Evolutionary conservation across 441 rosid species (phyloP), one percentile per base, ranked within the genome.

Genomic region (Populus hybrid): DNA sequence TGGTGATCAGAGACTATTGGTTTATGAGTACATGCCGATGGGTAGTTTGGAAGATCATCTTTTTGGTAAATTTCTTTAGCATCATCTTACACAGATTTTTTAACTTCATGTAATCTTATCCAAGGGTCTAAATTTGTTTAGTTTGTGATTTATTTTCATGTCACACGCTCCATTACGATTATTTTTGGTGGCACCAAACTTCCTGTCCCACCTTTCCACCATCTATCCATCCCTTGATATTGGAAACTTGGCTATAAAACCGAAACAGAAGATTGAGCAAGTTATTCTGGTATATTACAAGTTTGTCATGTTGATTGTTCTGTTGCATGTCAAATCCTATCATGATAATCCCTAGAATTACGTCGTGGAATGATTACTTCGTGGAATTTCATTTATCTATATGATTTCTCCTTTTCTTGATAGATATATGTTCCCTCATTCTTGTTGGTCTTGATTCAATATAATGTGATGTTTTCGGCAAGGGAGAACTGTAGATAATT

Each of bases 21-120:
- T 95, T 80, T 95, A 95, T 28, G 97, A 95, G 76, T 95, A 90
- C 82, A 91, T 95, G 99, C 85, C 94, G 18, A 86, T 84, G 95
- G 99, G 99, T 21, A 90, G 97, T 77, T 79, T 95, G 87, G 98
- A 95, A 90, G 89, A 92, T 83, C 99, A 94, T 87, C 93, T 95
- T 71, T 94, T 87, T 12, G 95, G 99, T 95, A 86, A 75, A 70
- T 81, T 30, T 61, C 70, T 82, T 64, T 1, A 69, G 5, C 74
- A 10, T 16, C 57, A 30, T 21, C 28, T 3, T 30, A 11, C 18
- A 7, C 2, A 21, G 40, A 2, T 28, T 10, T 34, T n/a, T 40
- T 69, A n/a, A 16, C 23, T 66, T 69, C 42, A 3, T 77, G 20
- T 20, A 32, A 20, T 32, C 28, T 79, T 21, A 70, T 23, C 34